Evolutionary conservation across 1,284 basidiomycete species (phyloP), one percentile per base, ranked within the genome.

Genomic region (Cystobasidiaceae sp.): DNA sequence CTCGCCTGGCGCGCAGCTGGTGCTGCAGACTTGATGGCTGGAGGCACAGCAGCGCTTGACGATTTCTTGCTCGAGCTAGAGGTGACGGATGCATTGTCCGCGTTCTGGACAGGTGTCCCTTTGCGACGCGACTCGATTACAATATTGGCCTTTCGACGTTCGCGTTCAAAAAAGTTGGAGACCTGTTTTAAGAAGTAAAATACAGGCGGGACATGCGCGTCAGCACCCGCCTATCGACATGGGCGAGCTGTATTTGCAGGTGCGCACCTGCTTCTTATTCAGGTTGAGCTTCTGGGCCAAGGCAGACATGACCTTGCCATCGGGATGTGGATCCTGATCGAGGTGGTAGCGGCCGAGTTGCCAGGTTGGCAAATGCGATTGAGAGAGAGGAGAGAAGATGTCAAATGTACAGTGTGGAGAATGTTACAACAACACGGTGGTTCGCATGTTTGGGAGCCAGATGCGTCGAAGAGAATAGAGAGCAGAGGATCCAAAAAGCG

Each of bases 241-340:
- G 8, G 15, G n/a, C n/a, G n/a, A n/a, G n/a, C n/a, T n/a, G n/a
- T n/a, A 25, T 27, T 15, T 15, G 19, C 27, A 23, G 28, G 4
- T n/a, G 19, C 60, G 44, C 27, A 63, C 60, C 60, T 63, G 60
- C 60, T 63, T 63, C 60, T 63, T 63, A 28, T 63, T 63, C 32
- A 63, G 39, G 3, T 50, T 25, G n/a, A 63, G 51, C 52, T 48
- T 34, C 41, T 55, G 43, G 27, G 61, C 61, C 30, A 64, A 30
- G 27, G 51, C 52, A 37, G 37, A 25, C 61, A 64, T 64, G 19
- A 45, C 46, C 61, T 56, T 64, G 23, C 61, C 61, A 34, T 64
- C 61, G 33, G 61, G 61, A 45, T 64, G 61, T 13, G 61, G 61
- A 23, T 64, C 49, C 61, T 64, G 44, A 27, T 30, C 17, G 54